A percentile compares a stretch with the other conserved stretches of the same genome.
These are phyloP conservation scores for Sonneratia caseolaris DNA, from an alignment of 345 rosid species.

Conservation along the genomic window DNA sequence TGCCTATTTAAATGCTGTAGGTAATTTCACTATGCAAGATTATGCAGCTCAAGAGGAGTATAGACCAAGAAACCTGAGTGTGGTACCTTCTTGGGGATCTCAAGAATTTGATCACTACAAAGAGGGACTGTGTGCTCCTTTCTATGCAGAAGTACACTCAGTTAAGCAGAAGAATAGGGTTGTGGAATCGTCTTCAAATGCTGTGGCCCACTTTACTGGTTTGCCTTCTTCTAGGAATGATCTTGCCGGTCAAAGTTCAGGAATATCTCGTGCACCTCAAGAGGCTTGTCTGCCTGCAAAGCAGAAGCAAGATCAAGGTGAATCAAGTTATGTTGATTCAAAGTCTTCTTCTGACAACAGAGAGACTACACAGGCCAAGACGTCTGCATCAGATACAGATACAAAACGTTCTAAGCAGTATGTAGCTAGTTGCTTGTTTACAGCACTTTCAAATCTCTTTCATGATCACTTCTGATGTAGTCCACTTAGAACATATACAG, in stretches of 20 bases:
- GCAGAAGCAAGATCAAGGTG: slow-evolving; percentile 54
- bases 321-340: slow-evolving; percentile 40
- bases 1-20: slow-evolving; percentile 54
- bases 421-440: slow-evolving; percentile 17
- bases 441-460: neutral
- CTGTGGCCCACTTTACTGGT: slow-evolving; percentile 31
- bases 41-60: slow-evolving; percentile 56
- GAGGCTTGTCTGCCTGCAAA: slow-evolving; percentile 37
- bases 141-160: slow-evolving; percentile 37
- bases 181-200: slow-evolving; percentile 40
- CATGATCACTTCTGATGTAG: neutral
- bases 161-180: slow-evolving; percentile 40
- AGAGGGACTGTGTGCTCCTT: slow-evolving; percentile 37
- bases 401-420: slow-evolving; percentile 90
- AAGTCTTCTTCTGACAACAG: slow-evolving; percentile 46
- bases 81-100: slow-evolving; percentile 49
- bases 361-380: slow-evolving; percentile 34
- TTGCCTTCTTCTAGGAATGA: slow-evolving; percentile 45
- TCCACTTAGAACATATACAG: neutral
- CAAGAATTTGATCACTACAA: slow-evolving; percentile 52
- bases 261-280: slow-evolving; percentile 32
- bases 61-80: slow-evolving; percentile 29
- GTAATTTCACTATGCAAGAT: slow-evolving; percentile 48
- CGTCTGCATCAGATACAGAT: slow-evolving; percentile 49
- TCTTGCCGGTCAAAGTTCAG: slow-evolving; percentile 37